A percentile compares a stretch with the other conserved stretches of the same genome.
Conservation (phyloP, 176 grass and related monocot genomes). For the Carex pumila region DNA sequence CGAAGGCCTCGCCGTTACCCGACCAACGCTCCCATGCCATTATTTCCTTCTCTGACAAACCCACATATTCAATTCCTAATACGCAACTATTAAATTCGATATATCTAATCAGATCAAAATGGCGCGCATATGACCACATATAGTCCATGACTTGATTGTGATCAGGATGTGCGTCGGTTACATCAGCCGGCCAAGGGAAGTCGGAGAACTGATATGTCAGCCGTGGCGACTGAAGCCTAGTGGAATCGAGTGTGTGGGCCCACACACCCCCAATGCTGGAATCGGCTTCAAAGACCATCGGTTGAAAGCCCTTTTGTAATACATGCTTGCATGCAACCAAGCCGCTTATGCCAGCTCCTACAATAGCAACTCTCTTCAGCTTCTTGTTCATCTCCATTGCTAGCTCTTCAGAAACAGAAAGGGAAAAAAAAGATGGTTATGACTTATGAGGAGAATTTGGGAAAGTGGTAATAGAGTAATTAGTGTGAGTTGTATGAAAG, state of each 20-base stretch:
- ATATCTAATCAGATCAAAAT: conserved; percentile 25
- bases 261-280: conserved; percentile 34
- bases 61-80: conserved; percentile 21
- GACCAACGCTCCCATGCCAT: conserved; percentile 27
- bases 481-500: neutral
- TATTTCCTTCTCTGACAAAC: neutral
- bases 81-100: conserved; percentile 15
- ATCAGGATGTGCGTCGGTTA: conserved; percentile 18
- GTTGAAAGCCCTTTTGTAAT: conserved; percentile 12
- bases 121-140: conserved; percentile 17
- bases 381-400: conserved; percentile 4
- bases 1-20: conserved; percentile 29
- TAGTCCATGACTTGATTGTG: conserved; percentile 33
- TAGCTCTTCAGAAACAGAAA: neutral
- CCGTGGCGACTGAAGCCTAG: conserved; percentile 27
- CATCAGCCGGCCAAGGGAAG: conserved; percentile 27
- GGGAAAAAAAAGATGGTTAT: neutral
- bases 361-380: conserved; percentile 23
- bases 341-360: conserved; percentile 36
- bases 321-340: conserved; percentile 28
- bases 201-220: conserved; percentile 26
- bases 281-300: conserved; percentile 26
- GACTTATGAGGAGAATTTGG: neutral
- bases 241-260: conserved; percentile 30
- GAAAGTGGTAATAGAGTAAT: neutral